Percentiles rank a stretch among this genome's conserved stretches.
Conservation (phyloP, 768 basidiomycete genomes). For the Tylopilus cervinicoccineus region DNA sequence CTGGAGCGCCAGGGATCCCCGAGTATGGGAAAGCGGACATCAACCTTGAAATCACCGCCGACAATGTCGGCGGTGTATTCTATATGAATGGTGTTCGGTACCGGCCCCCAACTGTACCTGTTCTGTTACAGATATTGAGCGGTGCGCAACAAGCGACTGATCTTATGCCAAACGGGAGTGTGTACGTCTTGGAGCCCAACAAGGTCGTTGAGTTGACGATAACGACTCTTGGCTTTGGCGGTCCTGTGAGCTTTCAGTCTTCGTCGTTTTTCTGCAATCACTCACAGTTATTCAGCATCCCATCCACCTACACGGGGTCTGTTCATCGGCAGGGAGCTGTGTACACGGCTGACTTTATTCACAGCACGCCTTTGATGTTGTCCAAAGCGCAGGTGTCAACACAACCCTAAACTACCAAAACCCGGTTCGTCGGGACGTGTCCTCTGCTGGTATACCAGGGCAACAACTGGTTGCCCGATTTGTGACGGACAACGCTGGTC, state of each 20-base stretch:
- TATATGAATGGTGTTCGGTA: not conserved
- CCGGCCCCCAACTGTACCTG: not conserved
- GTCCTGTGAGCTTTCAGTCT: slow-evolving; percentile 20
- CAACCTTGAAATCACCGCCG: not conserved
- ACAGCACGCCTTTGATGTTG: slow-evolving; percentile 35
- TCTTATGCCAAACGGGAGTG: slow-evolving; percentile 25
- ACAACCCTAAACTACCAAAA: slow-evolving; percentile 31
- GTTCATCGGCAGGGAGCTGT: not conserved
- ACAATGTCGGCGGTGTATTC: not conserved
- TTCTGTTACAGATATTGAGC: slow-evolving; percentile 13
- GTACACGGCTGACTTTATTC: not conserved
- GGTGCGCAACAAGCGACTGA: slow-evolving; percentile 33
- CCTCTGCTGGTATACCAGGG: slow-evolving; percentile 25
- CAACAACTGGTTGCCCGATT: slow-evolving; percentile 51
- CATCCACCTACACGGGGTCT: slow-evolving; percentile 23
- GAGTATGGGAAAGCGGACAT: not conserved
- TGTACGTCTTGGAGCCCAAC: slow-evolving; percentile 21
- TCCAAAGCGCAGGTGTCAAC: slow-evolving; percentile 27
- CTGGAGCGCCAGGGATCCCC: not conserved
- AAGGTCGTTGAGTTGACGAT: slow-evolving; percentile 26
- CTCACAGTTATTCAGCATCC: slow-evolving; percentile 20
- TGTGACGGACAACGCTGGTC: slow-evolving; percentile 60
- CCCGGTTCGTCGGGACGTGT: slow-evolving; percentile 35
- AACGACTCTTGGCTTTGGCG: slow-evolving; percentile 1
- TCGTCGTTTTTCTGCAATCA: not conserved